Base-by-base conservation (phyloP, 1,284 basidiomycete species). In the Garcileccinum viscosum region DNA sequence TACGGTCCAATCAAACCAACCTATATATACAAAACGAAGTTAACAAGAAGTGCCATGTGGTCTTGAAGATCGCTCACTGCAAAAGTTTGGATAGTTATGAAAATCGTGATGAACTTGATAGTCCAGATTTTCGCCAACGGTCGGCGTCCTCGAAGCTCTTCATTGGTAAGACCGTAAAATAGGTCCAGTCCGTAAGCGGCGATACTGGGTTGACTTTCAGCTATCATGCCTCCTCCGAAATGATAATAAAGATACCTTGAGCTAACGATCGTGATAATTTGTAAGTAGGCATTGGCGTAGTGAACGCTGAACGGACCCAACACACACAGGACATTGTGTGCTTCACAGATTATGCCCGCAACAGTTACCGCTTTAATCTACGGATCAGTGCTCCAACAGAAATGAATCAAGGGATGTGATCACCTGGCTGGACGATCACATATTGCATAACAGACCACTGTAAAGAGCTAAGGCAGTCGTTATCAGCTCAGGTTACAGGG, bases 51-150 rank as follows among this genome's bases (percentile, higher is more conserved):
- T n/a, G n/a, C n/a, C n/a, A n/a, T n/a, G n/a, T n/a, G 40, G 53
- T 38, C 7, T 47, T 47, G 35, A 12, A 53, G 15, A 44, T 15
- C 15, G 82, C 90, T 68, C 74, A 93, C 92, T 47, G 94, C 81
- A 71, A 94, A 91, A 0, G 85, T 82, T 72, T 94, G 93, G 77
- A 94, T 95, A 77, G 93, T 94, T 1, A 93, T 94, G 76, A 93
- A 90, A 88, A 96, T 92, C 63, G 96, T 92, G 68, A 95, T 94
- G 40, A 95, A 81, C 81, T 96, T 96, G 84, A 95, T 95, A 14
- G 88, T 82, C 70, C 95, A 74, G 78, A 96, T 96, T 81, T 96
- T 96, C 19, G 92, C 88, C 37, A 96, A 83, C 22, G 95, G 95
- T 35, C 90, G 85, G n/a, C 88, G 85, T 24, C 90, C 93, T 67